These are phyloP conservation scores for Gastrodia elata DNA, from an alignment of 106 monocot genomes.

Conservation along the genomic window DNA sequence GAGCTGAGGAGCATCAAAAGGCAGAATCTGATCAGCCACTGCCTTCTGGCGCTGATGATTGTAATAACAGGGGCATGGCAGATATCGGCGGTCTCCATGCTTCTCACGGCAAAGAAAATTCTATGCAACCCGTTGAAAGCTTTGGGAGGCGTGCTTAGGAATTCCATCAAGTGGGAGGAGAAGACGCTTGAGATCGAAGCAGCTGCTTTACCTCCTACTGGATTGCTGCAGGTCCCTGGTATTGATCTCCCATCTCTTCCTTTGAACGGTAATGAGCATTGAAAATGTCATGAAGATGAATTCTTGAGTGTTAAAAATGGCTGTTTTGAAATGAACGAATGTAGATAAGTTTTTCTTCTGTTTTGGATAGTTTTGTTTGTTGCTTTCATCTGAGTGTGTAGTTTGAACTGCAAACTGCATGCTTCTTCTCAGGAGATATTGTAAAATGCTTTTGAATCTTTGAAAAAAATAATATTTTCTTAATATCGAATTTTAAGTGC, in stretches of 20 bases:
- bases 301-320: background rate
- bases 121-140: slow-evolving; percentile 31
- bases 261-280: slow-evolving; percentile 5
- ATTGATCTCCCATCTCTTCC: slow-evolving; percentile 21
- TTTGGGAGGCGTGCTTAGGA: slow-evolving; percentile 25
- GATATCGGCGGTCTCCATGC: slow-evolving; percentile 28
- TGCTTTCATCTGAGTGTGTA: background rate
- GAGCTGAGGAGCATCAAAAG: slow-evolving; percentile 46
- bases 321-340: background rate
- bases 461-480: no score
- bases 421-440: no score
- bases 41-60: slow-evolving; percentile 43
- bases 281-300: background rate
- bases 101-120: slow-evolving; percentile 28
- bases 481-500: no score
- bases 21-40: slow-evolving; percentile 56
- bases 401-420: background rate
- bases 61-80: slow-evolving; percentile 38
- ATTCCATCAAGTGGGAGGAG: slow-evolving; percentile 2
- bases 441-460: no score
- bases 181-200: slow-evolving; percentile 17
- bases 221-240: slow-evolving; percentile 21
- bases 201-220: slow-evolving; percentile 16
- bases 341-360: background rate
- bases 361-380: background rate